A percentile compares a stretch with the other conserved stretches of the same genome.
Evolutionary conservation across 345 rosid species (phyloP).

Genomic region (Hirschfeldia incana): DNA sequence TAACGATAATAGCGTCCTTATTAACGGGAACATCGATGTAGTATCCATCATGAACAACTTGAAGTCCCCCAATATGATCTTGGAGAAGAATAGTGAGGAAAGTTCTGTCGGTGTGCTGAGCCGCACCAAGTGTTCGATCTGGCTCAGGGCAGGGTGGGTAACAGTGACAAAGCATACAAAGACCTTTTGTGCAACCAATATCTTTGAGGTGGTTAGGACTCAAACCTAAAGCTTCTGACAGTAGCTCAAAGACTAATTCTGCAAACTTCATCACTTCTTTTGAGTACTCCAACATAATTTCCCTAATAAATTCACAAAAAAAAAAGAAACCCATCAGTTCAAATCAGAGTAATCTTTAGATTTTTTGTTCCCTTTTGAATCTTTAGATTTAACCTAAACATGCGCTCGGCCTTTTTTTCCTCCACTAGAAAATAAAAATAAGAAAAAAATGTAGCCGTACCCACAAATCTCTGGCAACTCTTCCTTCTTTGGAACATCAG

Average conservation of each 20-base stretch:
- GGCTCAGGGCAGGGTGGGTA: slow-evolving; percentile 60
- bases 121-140: slow-evolving; percentile 46
- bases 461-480: too few species aligned
- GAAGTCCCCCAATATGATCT: slow-evolving; percentile 62
- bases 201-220: slow-evolving; percentile 39
- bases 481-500: too few species aligned
- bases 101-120: slow-evolving; percentile 44
- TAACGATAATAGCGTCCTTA: slow-evolving; percentile 49
- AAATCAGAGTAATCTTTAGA: too few species aligned
- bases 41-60: slow-evolving; percentile 40
- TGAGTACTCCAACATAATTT: slow-evolving; percentile 30
- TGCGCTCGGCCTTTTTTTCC: too few species aligned
- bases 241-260: slow-evolving; percentile 39
- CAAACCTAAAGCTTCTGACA: slow-evolving; percentile 57
- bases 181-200: slow-evolving; percentile 42
- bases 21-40: slow-evolving; percentile 51
- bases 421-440: too few species aligned
- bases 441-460: too few species aligned
- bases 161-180: slow-evolving; percentile 42
- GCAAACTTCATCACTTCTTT: slow-evolving; percentile 41
- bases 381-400: too few species aligned
- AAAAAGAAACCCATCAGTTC: background rate
- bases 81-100: slow-evolving; percentile 59
- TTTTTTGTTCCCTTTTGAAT: too few species aligned
- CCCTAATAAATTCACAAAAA: slow-evolving; percentile 27